Evolutionary conservation across 176 grass and related monocot genomes (phyloP).

Genomic region (Luzula sylvatica): DNA sequence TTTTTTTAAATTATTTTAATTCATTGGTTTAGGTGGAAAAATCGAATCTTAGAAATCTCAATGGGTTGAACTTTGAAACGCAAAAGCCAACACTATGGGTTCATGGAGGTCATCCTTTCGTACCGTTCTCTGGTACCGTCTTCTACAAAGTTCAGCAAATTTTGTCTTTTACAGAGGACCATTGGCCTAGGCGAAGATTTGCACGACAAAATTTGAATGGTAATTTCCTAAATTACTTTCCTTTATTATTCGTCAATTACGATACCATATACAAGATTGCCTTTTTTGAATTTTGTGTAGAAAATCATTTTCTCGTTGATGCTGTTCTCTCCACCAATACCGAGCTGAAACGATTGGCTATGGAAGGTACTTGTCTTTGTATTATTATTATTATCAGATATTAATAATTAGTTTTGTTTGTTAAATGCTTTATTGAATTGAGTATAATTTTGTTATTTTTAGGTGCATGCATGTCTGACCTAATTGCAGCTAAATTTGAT

Average conservation of each 20-base stretch:
- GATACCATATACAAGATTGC: neutral
- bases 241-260: conserved; percentile 11
- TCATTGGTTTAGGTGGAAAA: conserved; percentile 41
- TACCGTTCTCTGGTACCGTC: conserved; percentile 48
- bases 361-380: conserved; percentile 44
- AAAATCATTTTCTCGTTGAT: conserved; percentile 33
- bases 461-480: conserved; percentile 50
- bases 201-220: conserved; percentile 38
- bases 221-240: conserved; percentile 17
- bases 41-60: conserved; percentile 37
- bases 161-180: conserved; percentile 35
- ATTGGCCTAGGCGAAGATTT: conserved; percentile 53
- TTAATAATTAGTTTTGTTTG: conserved; percentile 11
- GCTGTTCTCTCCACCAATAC: conserved; percentile 45
- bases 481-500: conserved; percentile 28
- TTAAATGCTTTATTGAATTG: neutral
- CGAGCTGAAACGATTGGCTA: conserved; percentile 51
- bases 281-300: conserved; percentile 38
- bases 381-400: neutral
- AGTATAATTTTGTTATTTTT: conserved; percentile 19
- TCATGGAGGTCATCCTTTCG: conserved; percentile 66
- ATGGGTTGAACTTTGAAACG: conserved; percentile 41
- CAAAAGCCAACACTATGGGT: conserved; percentile 61
- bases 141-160: conserved; percentile 57
- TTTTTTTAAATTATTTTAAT: conserved; percentile 21